Evolutionary conservation across 2,329 filamentous ascomycete genomes (phyloP), one percentile per base, ranked within the genome.

Genomic region (Fusarium nanum): DNA sequence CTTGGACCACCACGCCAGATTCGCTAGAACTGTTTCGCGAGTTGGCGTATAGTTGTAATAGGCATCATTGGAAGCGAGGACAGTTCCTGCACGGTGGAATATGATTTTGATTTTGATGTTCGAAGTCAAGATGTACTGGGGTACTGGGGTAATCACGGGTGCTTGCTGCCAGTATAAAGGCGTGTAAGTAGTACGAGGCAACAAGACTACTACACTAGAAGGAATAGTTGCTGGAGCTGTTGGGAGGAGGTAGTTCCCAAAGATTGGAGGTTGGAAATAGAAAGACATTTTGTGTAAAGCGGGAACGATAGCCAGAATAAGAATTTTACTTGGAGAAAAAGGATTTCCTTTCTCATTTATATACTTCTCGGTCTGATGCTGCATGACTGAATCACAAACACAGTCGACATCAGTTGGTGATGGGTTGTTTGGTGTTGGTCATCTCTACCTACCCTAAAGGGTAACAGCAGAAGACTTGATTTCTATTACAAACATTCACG

Each of bases 241-340:
- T 45, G 23, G 44, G 56, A 67, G 42, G 9, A 56, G 30, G 22
- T 48, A 48, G 10, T 45, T 28, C 44, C 27, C 45, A n/a, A 79
- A 74, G 41, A 77, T 54, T 23, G 76, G 74, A 14, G 73, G 66
- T 23, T 73, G 76, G 44, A 76, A 72, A 45, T 73, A 68, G 27
- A 68, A 76, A 1, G 73, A 13, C 76, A 79, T 79, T 9, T 53
- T 44, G 14, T 25, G 10, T 8, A 18, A 18, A 32, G 13, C 6
- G 14, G 16, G 18, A 25, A 7, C 23, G n/a, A 52, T 18, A 25
- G 5, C 10, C 13, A 52, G 32, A 14, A 37, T 27, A 6, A n/a
- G 22, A 27, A 7, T 2, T 27, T 52, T 25, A 30, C 13, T n/a
- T 4, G 34, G 34, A 37, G 37, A 22, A 8, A 10, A 49, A 22